Conservation (phyloP, 2,329 filamentous ascomycete species). For the Zopfia rhizophila region DNA sequence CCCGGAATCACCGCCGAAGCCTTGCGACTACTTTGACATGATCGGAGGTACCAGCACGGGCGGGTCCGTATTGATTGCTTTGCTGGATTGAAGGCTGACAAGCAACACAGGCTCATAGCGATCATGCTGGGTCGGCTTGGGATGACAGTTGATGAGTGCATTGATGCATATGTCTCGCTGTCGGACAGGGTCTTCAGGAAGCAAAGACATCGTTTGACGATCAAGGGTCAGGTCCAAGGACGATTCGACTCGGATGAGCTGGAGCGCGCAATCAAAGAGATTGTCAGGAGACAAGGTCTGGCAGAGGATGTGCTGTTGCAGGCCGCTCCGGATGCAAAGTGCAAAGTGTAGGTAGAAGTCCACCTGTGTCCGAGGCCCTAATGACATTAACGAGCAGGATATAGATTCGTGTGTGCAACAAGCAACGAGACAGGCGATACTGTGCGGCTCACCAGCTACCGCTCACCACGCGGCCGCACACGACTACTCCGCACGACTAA, state of each 20-base stretch:
- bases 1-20: constrained; percentile 17
- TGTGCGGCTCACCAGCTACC: constrained; percentile 22
- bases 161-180: constrained; percentile 21
- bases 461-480: constrained; percentile 16
- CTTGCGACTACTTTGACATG: constrained; percentile 32
- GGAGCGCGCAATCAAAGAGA: constrained; percentile 20
- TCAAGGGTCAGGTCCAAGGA: constrained; percentile 26
- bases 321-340: constrained; percentile 8
- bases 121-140: constrained; percentile 22
- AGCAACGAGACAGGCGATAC: constrained; percentile 19
- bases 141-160: constrained; percentile 24
- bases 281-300: constrained; percentile 23
- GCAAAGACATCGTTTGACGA: constrained; percentile 16
- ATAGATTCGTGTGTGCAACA: constrained; percentile 25
- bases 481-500: constrained; percentile 19
- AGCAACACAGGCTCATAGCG: constrained; percentile 20
- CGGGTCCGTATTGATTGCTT: constrained; percentile 16
- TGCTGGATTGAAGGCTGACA: neutral
- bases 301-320: constrained; percentile 21
- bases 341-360: constrained; percentile 21
- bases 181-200: constrained; percentile 24
- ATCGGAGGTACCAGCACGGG: constrained; percentile 32
- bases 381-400: constrained; percentile 10
- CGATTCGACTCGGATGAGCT: constrained; percentile 32
- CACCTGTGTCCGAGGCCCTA: no score